These are phyloP conservation scores for Nitzschia sp. DNA, from an alignment of 108 stramenopile genomes.

Conservation along the genomic window DNA sequence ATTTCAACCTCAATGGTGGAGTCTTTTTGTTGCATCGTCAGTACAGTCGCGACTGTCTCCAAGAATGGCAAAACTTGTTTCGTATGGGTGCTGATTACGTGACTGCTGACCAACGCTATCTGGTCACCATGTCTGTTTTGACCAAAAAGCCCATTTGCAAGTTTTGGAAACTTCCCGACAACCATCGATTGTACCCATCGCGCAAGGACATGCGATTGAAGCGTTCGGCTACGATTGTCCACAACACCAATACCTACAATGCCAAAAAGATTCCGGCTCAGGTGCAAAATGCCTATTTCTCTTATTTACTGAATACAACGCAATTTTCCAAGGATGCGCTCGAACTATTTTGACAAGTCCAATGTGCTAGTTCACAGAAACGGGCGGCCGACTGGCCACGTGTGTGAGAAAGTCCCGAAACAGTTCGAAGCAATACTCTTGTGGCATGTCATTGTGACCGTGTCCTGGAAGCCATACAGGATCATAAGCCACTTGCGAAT, in stretches of 20 bases:
- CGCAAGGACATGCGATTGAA: slow-evolving; percentile 24
- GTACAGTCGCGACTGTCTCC: slow-evolving; percentile 9
- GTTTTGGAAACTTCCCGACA: slow-evolving; percentile 10
- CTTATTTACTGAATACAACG: slow-evolving; percentile 12
- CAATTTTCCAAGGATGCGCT: background rate
- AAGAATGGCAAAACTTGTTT: slow-evolving; percentile 23
- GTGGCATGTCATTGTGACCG: slow-evolving; percentile 43
- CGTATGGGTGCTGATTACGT: background rate
- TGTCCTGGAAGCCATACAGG: slow-evolving; percentile 30
- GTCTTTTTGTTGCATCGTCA: slow-evolving; percentile 11
- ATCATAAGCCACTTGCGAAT: slow-evolving; percentile 15
- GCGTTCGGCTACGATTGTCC: slow-evolving; percentile 10
- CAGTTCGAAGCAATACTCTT: slow-evolving; percentile 12
- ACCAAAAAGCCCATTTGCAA: background rate
- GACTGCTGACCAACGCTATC: slow-evolving; percentile 15
- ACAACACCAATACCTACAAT: slow-evolving; percentile 25
- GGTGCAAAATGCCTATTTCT: slow-evolving; percentile 13
- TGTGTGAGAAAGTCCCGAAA: slow-evolving; percentile 25
- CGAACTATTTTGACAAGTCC: background rate
- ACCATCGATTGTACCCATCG: slow-evolving; percentile 14
- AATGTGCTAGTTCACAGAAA: background rate
- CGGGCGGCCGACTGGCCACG: slow-evolving; percentile 1
- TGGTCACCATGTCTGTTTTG: slow-evolving; percentile 3
- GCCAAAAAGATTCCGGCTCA: slow-evolving; percentile 9
- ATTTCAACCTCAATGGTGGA: slow-evolving; percentile 18